Evolutionary conservation across 352 stramenopile species (phyloP).

Genomic region (Pythium sp.): DNA sequence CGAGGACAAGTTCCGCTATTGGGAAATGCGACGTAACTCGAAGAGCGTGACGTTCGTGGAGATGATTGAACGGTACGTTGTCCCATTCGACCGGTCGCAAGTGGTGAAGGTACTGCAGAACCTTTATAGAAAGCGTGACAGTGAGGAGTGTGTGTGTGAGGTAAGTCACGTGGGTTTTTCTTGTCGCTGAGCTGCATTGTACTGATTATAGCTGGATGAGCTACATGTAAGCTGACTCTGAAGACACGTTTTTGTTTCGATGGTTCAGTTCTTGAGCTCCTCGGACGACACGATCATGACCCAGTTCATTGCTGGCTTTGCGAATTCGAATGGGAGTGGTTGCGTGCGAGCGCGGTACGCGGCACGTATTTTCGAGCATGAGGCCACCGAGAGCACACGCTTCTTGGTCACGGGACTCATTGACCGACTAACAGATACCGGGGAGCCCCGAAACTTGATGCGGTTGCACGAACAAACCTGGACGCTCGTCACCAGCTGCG

Average conservation of each 20-base stretch:
- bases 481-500: background rate
- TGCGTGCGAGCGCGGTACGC: background rate
- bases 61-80: background rate
- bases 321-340: background rate
- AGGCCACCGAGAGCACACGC: background rate
- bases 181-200: too few species aligned
- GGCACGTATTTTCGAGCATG: background rate
- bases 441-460: background rate
- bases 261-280: background rate
- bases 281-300: background rate
- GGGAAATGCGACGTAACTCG: background rate
- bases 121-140: background rate
- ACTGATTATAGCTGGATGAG: too few species aligned
- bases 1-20: background rate
- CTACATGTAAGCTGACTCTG: too few species aligned
- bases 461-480: background rate
- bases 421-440: background rate
- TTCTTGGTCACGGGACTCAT: constrained; percentile 1
- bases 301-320: background rate
- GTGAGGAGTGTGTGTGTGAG: background rate
- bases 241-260: too few species aligned
- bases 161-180: background rate
- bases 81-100: background rate
- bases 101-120: background rate
- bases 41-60: background rate